Conservation (phyloP, 257 asterid genomes). For the Pogostemon cablin region DNA sequence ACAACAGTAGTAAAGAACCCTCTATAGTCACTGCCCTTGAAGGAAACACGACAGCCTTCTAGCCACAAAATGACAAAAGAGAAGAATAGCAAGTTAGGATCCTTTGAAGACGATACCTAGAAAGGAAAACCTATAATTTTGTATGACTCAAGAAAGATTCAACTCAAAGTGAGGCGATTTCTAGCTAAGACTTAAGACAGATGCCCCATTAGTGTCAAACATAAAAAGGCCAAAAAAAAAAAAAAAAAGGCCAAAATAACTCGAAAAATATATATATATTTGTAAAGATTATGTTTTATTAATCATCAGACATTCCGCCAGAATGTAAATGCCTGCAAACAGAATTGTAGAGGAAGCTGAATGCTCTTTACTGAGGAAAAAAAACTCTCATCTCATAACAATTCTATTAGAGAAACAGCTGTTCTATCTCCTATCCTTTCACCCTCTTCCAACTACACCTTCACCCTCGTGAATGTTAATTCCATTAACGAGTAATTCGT, state of each 20-base stretch:
- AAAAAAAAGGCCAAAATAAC: neutral
- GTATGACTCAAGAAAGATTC: slow-evolving; percentile 15
- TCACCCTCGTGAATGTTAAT: neutral
- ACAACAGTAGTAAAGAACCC: slow-evolving; percentile 78
- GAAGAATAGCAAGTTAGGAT: slow-evolving; percentile 35
- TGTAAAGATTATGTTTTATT: neutral
- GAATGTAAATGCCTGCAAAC: neutral
- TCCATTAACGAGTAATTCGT: neutral
- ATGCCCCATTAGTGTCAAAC: neutral
- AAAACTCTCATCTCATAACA: too few relatives aligned
- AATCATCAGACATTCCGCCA: neutral
- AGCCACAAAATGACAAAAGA: slow-evolving; percentile 30
- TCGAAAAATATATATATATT: neutral
- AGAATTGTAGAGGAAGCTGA: neutral
- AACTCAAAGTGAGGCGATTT: slow-evolving; percentile 19
- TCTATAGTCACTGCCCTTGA: slow-evolving; percentile 90
- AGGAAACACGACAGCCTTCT: slow-evolving; percentile 87
- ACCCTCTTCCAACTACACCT: too few relatives aligned
- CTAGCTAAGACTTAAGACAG: slow-evolving; percentile 4
- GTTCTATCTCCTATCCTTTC: too few relatives aligned
- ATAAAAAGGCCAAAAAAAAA: neutral
- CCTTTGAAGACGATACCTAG: neutral
- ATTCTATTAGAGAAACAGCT: too few relatives aligned
- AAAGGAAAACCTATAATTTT: slow-evolving; percentile 4
- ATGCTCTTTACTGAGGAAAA: neutral